These are phyloP conservation scores for Tricholoma sp. DNA, from an alignment of 768 basidiomycete genomes.

Conservation along the genomic window DNA sequence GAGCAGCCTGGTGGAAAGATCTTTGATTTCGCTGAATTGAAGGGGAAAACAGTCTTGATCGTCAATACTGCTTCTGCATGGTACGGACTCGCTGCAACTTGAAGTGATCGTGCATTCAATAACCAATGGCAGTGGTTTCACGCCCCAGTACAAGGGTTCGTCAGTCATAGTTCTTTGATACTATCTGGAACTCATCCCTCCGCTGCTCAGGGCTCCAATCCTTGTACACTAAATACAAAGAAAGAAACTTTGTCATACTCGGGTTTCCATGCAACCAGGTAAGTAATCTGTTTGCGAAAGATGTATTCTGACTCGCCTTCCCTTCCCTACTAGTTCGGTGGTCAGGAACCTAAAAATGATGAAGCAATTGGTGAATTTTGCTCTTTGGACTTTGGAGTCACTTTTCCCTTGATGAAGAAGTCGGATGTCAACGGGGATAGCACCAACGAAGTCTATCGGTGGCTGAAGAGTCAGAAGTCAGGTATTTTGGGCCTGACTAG, in stretches of 20 bases:
- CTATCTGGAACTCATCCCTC: background rate
- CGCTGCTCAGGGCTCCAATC: constrained; percentile 59
- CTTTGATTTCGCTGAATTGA: constrained; percentile 62
- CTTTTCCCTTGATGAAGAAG: constrained; percentile 89
- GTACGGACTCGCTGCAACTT: constrained; percentile 33
- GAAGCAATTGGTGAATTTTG: constrained; percentile 72
- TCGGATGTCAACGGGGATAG: constrained; percentile 87
- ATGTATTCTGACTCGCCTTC: background rate
- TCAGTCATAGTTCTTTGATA: background rate
- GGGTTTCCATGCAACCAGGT: constrained; percentile 94
- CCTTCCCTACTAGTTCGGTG: constrained; percentile 60
- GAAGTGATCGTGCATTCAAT: background rate
- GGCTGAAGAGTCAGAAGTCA: constrained; percentile 76
- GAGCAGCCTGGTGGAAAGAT: constrained; percentile 49
- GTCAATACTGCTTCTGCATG: constrained; percentile 78
- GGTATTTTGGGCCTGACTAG: constrained; percentile 65
- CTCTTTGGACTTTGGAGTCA: constrained; percentile 79
- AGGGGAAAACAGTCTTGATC: constrained; percentile 73
- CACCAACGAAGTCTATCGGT: constrained; percentile 80
- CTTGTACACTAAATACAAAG: constrained; percentile 78
- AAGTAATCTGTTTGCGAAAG: constrained; percentile 2
- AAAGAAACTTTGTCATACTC: constrained; percentile 68
- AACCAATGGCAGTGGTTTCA: constrained; percentile 58
- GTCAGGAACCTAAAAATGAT: constrained; percentile 82
- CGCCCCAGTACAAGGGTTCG: constrained; percentile 69